Evolutionary conservation across 2,329 filamentous ascomycete genomes (phyloP), one percentile per base, ranked within the genome.

Genomic region (Fusarium sp.): DNA sequence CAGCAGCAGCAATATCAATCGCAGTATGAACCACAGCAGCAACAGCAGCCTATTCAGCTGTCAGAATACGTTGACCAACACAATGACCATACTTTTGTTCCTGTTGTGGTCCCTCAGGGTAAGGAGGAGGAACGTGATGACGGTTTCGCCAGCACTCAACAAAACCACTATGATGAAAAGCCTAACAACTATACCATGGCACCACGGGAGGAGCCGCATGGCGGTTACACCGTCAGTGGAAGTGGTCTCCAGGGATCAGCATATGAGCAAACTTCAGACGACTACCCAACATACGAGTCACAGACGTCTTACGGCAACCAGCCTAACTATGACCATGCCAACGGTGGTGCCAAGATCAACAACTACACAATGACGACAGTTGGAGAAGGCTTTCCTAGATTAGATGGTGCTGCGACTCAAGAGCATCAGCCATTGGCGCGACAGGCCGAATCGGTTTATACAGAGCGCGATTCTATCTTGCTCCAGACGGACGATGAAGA

Each of bases 401-500:
- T 74, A 24, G 65, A 67, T 48, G 56, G 58, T 9, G n/a, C 59
- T 19, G 46, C 37, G 19, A 43, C 22, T n/a, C 43, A 56, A 14
- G 59, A 56, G 50, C 26, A 39, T 30, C 61, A 58, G 19, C 35
- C 56, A 41, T 62, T 56, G 26, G 28, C 57, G 51, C 39, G 40
- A 19, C 41, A 52, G 44, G 43, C 67, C 26, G 69, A 67, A 35
- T 71, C 69, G 9, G 58, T 67, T 8, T 58, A 59, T 24, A 71
- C 70, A 17, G 71, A 72, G 19, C 65, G 62, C 17, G 71, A 71
- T 40, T 72, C 70, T 11, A 44, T 66, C 22, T 56, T 72, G 35
- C 52, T 70, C 17, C 62, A 59, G 37, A 65, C 70, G 15, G 74
- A 73, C 40, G 67, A 76, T 39, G 60, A 75, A 41, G 68, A 74